phyloP scores from a whole-genome alignment of 768 basidiomycete species.

The Rhizopogon vinicolor region DNA sequence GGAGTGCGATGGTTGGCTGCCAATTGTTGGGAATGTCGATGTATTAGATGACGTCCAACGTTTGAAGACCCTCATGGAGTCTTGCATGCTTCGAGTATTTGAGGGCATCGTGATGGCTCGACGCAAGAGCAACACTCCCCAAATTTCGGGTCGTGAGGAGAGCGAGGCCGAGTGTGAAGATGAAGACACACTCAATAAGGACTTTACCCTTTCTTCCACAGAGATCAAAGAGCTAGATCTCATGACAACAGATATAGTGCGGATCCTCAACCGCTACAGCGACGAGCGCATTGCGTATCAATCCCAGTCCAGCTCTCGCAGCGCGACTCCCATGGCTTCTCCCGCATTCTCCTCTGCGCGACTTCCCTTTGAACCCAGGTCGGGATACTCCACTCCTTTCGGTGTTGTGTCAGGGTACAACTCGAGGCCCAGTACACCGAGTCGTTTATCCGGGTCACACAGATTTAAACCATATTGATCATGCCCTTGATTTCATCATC shows the following conservation, averaged over 20 bases:
- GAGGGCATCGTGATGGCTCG: constrained; percentile 64
- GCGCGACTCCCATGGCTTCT: constrained; percentile 60
- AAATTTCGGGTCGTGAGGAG: constrained; percentile 36
- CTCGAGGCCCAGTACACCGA: constrained; percentile 65
- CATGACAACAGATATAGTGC: constrained; percentile 70
- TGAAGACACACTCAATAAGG: constrained; percentile 32
- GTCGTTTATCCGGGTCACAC: constrained; percentile 37
- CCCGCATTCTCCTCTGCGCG: constrained; percentile 36
- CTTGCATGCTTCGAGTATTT: constrained; percentile 84
- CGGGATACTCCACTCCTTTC: constrained; percentile 58
- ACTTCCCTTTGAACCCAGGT: constrained; percentile 37
- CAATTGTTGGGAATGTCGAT: constrained; percentile 68
- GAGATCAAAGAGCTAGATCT: constrained; percentile 76
- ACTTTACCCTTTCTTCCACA: constrained; percentile 52
- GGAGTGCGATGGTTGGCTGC: constrained; percentile 89
- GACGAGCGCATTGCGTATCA: constrained; percentile 56
- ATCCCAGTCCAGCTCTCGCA: constrained; percentile 59
- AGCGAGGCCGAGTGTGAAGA: constrained; percentile 61
- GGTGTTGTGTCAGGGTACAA: constrained; percentile 37
- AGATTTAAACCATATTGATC: constrained; percentile 17
- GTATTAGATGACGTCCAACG: constrained; percentile 80
- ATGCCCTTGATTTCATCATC: constrained; percentile 1
- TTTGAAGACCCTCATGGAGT: constrained; percentile 75
- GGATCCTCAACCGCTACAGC: constrained; percentile 66
- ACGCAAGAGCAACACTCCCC: constrained; percentile 19